These are phyloP conservation scores for Gillenia trifoliata DNA, from an alignment of 306 rosid genomes.

Conservation along the genomic window DNA sequence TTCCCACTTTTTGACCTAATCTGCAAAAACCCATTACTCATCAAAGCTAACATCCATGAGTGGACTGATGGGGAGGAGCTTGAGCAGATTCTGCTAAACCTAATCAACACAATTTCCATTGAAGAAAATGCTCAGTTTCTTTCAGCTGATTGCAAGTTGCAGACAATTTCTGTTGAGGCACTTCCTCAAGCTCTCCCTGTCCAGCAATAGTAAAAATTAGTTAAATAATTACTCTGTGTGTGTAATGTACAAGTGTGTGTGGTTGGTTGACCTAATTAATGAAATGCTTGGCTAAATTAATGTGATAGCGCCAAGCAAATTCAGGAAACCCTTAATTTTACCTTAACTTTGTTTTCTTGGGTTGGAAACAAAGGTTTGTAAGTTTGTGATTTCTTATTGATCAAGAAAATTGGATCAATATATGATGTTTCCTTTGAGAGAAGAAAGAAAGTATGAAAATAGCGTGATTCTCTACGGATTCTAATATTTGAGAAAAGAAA, in stretches of 20 bases:
- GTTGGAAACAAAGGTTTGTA: background rate
- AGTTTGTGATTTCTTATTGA: background rate
- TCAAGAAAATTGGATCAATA: constrained; percentile 5
- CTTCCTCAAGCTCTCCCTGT: constrained; percentile 43
- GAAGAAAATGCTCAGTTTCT: constrained; percentile 4
- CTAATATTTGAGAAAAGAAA: too few species aligned
- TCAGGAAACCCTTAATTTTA: background rate
- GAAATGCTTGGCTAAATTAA: background rate
- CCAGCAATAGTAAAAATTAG: constrained; percentile 16
- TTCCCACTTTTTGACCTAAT: constrained; percentile 25
- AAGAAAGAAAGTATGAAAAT: too few species aligned
- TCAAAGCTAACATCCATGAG: constrained; percentile 24
- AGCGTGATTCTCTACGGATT: too few species aligned
- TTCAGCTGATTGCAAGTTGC: constrained; percentile 43
- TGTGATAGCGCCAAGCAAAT: constrained; percentile 4
- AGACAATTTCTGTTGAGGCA: constrained; percentile 29
- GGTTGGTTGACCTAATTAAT: background rate
- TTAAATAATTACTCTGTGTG: background rate
- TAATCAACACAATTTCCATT: constrained; percentile 8
- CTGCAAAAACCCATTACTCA: constrained; percentile 18
- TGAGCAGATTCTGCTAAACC: constrained; percentile 20
- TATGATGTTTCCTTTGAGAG: background rate
- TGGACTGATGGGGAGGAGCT: constrained; percentile 32
- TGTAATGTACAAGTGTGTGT: background rate
- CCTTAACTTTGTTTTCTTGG: background rate